These are phyloP conservation scores for Lichtheimia corymbifera DNA, from an alignment of 371 early-diverging fungal genomes.

Conservation along the genomic window DNA sequence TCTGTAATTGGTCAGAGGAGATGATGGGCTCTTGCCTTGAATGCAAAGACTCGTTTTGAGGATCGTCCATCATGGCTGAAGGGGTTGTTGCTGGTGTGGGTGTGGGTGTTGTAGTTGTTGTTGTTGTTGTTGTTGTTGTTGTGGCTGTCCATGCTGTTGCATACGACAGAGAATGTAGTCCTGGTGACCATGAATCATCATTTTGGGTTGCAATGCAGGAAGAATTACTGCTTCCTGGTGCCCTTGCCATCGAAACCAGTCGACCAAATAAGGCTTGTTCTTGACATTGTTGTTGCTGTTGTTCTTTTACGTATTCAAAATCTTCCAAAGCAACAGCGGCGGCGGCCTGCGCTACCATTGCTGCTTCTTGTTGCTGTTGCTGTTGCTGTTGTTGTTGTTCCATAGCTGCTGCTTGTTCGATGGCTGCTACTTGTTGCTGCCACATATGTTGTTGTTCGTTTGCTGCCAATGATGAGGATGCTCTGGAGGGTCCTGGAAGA, in stretches of 20 bases:
- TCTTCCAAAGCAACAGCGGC: neutral
- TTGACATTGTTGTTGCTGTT: neutral
- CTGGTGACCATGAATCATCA: neutral
- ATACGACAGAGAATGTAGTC: neutral
- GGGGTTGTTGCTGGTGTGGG: neutral
- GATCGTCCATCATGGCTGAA: neutral
- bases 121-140: neutral
- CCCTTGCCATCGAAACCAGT: slow-evolving; percentile 5
- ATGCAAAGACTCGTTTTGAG: neutral
- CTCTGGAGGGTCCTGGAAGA: neutral
- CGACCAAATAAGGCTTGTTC: slow-evolving; percentile 8
- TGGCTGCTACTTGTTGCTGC: neutral
- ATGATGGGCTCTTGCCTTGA: neutral
- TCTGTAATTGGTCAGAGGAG: neutral
- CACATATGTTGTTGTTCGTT: neutral
- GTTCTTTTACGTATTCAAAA: neutral
- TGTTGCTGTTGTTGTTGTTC: neutral
- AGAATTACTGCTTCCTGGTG: neutral
- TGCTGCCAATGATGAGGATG: slow-evolving; percentile 1
- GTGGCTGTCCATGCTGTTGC: neutral
- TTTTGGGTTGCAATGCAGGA: neutral
- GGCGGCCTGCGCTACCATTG: neutral
- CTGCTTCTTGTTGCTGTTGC: neutral
- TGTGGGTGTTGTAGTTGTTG: neutral
- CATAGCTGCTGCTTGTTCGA: neutral